Evolutionary conservation across 2,329 filamentous ascomycete species (phyloP).

Genomic region (Fusarium xylarioides): DNA sequence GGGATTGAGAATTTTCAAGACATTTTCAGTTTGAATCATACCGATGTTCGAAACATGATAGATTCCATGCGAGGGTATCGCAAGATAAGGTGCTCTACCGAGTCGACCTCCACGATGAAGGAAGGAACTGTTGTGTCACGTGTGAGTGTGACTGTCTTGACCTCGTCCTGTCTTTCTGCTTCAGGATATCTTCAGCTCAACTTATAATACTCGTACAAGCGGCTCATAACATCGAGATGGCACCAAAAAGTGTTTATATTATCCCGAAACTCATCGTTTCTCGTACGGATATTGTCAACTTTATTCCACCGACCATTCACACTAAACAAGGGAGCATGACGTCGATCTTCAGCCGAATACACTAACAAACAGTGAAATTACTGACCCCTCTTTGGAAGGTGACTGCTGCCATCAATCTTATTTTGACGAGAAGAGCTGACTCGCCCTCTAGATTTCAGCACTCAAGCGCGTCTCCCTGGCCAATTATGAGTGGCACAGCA

Average conservation of each 20-base stretch:
- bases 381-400: constrained; percentile 20
- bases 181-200: not conserved
- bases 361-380: constrained; percentile 19
- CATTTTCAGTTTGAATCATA: not conserved
- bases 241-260: not conserved
- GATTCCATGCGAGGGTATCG: not conserved
- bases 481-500: constrained; percentile 19
- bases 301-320: not conserved
- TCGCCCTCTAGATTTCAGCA: constrained; percentile 13
- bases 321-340: constrained; percentile 22
- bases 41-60: not conserved
- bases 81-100: not conserved
- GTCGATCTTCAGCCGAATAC: constrained; percentile 8
- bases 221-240: not conserved
- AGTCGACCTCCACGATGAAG: not conserved
- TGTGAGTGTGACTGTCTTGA: not conserved
- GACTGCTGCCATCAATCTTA: constrained; percentile 26
- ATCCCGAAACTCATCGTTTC: not conserved
- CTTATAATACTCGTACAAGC: not conserved
- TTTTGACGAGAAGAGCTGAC: constrained; percentile 12
- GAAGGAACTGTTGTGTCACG: not conserved
- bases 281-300: not conserved
- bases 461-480: constrained; percentile 11
- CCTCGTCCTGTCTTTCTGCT: not conserved
- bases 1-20: not conserved